A percentile compares a stretch with the other conserved stretches of the same genome.
Conservation (phyloP, 345 rosid species). For the Moringa oleifera region DNA sequence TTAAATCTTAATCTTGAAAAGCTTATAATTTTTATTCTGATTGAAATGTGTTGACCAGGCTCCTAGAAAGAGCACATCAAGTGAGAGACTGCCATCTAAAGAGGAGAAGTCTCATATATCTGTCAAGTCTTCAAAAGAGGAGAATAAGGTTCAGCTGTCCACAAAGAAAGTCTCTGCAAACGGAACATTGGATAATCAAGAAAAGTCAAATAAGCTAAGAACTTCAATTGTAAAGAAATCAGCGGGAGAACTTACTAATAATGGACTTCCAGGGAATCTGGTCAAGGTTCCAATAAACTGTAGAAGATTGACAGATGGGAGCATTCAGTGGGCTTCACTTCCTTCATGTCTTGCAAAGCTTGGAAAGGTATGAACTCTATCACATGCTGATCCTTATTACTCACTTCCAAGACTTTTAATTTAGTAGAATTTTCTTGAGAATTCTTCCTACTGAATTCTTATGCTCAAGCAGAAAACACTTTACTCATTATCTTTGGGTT, state of each 20-base stretch:
- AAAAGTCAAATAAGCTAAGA: slow-evolving; percentile 42
- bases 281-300: slow-evolving; percentile 68
- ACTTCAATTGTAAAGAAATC: slow-evolving; percentile 42
- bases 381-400: slow-evolving; percentile 16
- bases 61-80: slow-evolving; percentile 73
- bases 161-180: slow-evolving; percentile 43
- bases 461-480: not conserved
- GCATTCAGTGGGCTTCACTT: slow-evolving; percentile 67
- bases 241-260: slow-evolving; percentile 35
- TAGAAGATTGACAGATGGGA: slow-evolving; percentile 60
- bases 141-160: slow-evolving; percentile 34
- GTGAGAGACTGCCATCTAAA: slow-evolving; percentile 48
- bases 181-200: slow-evolving; percentile 53
- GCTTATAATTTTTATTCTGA: not conserved
- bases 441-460: too few relatives aligned
- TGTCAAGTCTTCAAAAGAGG: slow-evolving; percentile 55
- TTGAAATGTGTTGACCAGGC: slow-evolving; percentile 40
- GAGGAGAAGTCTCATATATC: slow-evolving; percentile 54
- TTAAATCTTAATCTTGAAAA: slow-evolving; percentile 3
- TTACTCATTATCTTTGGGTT: not conserved
- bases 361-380: slow-evolving; percentile 63
- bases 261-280: slow-evolving; percentile 64
- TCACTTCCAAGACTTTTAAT: not conserved
- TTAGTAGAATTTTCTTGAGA: slow-evolving; percentile 6
- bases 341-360: slow-evolving; percentile 81